Base-by-base conservation (phyloP, 2,329 filamentous ascomycete genomes). In the Cladorrhinum sp. region DNA sequence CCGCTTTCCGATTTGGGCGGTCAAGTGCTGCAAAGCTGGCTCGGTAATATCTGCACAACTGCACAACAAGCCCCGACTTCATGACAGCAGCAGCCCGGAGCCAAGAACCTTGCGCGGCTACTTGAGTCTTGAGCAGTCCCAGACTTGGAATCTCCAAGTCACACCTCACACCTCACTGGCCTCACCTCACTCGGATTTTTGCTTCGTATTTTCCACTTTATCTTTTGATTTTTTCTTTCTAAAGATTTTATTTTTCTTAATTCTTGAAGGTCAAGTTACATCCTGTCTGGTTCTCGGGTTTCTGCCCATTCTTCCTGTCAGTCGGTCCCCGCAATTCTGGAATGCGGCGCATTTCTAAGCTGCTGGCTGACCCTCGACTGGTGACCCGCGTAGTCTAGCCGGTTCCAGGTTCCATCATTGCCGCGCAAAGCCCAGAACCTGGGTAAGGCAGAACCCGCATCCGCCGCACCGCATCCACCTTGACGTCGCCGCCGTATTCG, bases 401-500 rank as follows among this genome's bases (percentile, higher is more conserved):
- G 42, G 42, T 46, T 46, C 42, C n/a, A 46, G 26, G 33, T 36
- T 46, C 18, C 42, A 46, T 46, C 42, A 46, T 46, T 46, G 42
- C 42, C 42, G 42, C 42, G 42, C 42, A 46, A 18, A 46, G 42
- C 42, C 42, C 42, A 46, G 42, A 46, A 36, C 33, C 33, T 36
- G 33, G 33, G 33, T 36, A 46, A 46, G 42, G 42, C 42, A 46
- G 42, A 46, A 46, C 18, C 49, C 49, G 46, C 46, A 51, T 26
- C 16, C n/a, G 42, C 42, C 42, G 42, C 42, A 51, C 49, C 49
- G 49, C 49, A 57, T 49, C 54, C 54, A 23, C n/a, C 39, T 57
- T 57, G 54, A 57, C 54, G 54, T 57, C 54, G 54, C 54, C 54
- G 39, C 42, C 33, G 33, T 36, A 36, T 36, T 36, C 33, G 14